These are phyloP conservation scores for Mortierella sp. DNA, from an alignment of 371 early-diverging fungal species.

Conservation along the genomic window DNA sequence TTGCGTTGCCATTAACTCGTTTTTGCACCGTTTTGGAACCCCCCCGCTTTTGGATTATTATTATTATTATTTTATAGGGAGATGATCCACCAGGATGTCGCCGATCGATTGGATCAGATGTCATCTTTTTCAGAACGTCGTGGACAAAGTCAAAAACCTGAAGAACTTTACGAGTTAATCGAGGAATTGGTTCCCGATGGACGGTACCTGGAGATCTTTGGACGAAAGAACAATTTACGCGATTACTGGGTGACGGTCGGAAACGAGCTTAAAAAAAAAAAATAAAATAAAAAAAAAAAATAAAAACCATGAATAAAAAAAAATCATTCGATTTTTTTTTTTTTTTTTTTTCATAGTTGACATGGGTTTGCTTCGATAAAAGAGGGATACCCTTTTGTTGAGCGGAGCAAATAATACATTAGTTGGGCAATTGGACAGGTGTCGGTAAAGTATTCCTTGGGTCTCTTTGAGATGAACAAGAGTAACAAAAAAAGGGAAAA, in stretches of 20 bases:
- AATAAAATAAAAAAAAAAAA: not conserved
- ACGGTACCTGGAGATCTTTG: slow-evolving; percentile 92
- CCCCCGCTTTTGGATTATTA: not conserved
- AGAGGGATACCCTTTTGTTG: too few species aligned
- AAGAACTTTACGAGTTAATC: slow-evolving; percentile 92
- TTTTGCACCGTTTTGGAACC: not conserved
- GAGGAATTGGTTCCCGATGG: slow-evolving; percentile 92
- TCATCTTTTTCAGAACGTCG: slow-evolving; percentile 92
- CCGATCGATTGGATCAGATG: slow-evolving; percentile 86
- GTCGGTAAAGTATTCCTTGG: too few species aligned
- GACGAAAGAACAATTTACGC: slow-evolving; percentile 92
- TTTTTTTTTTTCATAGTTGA: not conserved
- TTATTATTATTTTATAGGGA: slow-evolving; percentile 54
- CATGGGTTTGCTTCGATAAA: too few species aligned
- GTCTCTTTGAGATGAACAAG: too few species aligned
- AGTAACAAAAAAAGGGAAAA: too few species aligned
- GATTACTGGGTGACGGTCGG: slow-evolving; percentile 97
- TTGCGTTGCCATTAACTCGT: not conserved
- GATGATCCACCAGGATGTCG: slow-evolving; percentile 81
- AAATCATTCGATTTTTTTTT: not conserved
- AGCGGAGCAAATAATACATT: too few species aligned
- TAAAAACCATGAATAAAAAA: not conserved
- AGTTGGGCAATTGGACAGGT: too few species aligned
- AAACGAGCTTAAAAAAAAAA: slow-evolving; percentile 79
- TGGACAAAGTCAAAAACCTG: slow-evolving; percentile 95